Percentiles rank a stretch among this genome's conserved stretches.
phyloP scores from a whole-genome alignment of 2,329 filamentous ascomycete genomes.

The Talaromyces albobiverticillius region DNA sequence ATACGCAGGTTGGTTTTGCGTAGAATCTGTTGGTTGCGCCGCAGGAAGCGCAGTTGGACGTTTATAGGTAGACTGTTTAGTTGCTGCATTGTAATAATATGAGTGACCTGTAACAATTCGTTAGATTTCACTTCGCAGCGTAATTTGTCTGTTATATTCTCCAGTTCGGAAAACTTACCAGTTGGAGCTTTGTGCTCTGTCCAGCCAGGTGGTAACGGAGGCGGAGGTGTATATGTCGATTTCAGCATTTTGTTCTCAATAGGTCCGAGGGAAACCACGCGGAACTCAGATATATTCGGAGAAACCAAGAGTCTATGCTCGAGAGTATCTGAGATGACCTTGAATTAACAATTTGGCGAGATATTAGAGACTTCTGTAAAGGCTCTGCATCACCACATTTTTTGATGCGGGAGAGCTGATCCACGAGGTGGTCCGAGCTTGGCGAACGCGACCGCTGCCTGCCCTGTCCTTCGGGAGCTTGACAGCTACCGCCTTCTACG shows the following conservation, averaged over 20 bases:
- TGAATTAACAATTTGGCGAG: no score
- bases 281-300: background rate
- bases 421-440: constrained; percentile 38
- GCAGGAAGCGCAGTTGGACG: constrained; percentile 55
- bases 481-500: constrained; percentile 20
- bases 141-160: background rate
- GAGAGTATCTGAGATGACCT: no score
- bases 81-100: constrained; percentile 82
- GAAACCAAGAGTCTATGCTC: background rate
- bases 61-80: constrained; percentile 83
- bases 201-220: constrained; percentile 76
- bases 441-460: constrained; percentile 39
- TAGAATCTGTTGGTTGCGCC: constrained; percentile 39
- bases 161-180: constrained; percentile 41
- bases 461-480: constrained; percentile 36
- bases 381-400: constrained; percentile 11
- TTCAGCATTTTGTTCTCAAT: constrained; percentile 59
- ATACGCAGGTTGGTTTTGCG: constrained; percentile 28
- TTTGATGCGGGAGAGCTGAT: constrained; percentile 21
- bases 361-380: background rate
- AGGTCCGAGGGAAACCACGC: background rate
- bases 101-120: constrained; percentile 59
- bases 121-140: constrained; percentile 21
- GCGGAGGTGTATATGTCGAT: constrained; percentile 68
- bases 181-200: constrained; percentile 89